Evolutionary conservation across 768 basidiomycete species (phyloP).

Genomic region (Butyriboletus loyo): DNA sequence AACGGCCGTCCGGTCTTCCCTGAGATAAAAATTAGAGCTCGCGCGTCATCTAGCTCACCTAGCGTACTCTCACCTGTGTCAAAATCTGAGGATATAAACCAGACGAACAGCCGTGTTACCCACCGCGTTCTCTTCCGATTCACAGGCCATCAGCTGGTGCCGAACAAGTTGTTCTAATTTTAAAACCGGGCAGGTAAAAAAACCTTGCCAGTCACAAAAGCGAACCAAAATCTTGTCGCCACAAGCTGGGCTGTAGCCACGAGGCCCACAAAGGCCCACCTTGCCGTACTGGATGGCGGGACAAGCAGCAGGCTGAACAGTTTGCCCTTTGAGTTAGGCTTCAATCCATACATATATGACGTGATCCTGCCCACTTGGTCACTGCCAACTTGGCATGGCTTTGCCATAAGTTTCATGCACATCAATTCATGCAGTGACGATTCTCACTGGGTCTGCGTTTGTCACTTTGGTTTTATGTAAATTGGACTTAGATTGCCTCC

Average conservation of each 20-base stretch:
- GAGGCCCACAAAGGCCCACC: not conserved
- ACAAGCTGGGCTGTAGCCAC: not conserved
- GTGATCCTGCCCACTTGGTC: not conserved
- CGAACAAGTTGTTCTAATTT: not conserved
- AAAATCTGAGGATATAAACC: not conserved
- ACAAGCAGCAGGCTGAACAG: not conserved
- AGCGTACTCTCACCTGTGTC: too few species aligned
- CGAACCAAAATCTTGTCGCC: not conserved
- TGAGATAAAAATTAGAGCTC: not conserved
- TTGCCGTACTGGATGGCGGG: not conserved
- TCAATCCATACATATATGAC: too few species aligned
- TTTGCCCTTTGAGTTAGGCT: too few species aligned
- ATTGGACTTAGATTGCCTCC: not conserved
- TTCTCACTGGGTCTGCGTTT: too few species aligned
- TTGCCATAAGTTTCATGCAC: not conserved
- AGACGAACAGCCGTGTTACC: not conserved
- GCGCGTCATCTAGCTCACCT: not conserved
- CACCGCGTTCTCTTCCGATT: not conserved
- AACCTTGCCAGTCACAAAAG: not conserved
- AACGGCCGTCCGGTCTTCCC: not conserved
- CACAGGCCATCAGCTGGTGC: not conserved
- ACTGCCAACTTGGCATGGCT: slow-evolving; percentile 3
- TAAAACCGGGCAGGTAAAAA: not conserved
- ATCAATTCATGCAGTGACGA: not conserved
- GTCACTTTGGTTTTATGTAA: too few species aligned